Evolutionary conservation across 352 stramenopile genomes (phyloP).

Genomic region (Phytophthora cryptogea): DNA sequence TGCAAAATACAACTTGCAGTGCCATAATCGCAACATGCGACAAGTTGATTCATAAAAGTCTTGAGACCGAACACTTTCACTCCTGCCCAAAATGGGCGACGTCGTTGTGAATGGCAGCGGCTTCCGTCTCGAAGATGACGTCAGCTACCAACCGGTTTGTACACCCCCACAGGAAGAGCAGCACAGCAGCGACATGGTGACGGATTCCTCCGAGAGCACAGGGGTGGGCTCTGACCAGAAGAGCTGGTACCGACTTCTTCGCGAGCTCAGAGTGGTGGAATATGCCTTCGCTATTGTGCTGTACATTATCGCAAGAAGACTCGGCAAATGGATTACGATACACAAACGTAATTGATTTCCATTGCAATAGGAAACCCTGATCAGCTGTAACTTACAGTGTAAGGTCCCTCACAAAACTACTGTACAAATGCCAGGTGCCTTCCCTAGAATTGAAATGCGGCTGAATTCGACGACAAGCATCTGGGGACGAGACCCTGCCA

Average conservation of each 20-base stretch:
- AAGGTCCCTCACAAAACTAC: background rate
- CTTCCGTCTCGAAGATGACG: slow-evolving; percentile 11
- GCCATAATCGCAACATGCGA: slow-evolving; percentile 20
- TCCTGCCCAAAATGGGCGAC: slow-evolving; percentile 18
- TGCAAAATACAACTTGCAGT: background rate
- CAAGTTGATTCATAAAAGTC: slow-evolving; percentile 1
- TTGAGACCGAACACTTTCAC: slow-evolving; percentile 13
- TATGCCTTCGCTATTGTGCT: slow-evolving; percentile 31
- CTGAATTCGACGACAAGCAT: slow-evolving; percentile 45
- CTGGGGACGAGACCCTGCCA: slow-evolving; percentile 50
- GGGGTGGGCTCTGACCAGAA: background rate
- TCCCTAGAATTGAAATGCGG: slow-evolving; percentile 51
- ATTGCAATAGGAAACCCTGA: background rate
- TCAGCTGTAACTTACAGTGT: no score
- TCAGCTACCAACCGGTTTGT: slow-evolving; percentile 17
- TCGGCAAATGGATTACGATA: slow-evolving; percentile 26
- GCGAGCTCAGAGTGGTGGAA: slow-evolving; percentile 31
- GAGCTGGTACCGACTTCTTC: slow-evolving; percentile 26
- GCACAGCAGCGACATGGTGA: slow-evolving; percentile 8
- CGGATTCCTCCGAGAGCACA: slow-evolving; percentile 1
- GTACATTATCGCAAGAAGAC: slow-evolving; percentile 33
- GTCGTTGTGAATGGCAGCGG: background rate
- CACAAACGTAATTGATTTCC: slow-evolving; percentile 22
- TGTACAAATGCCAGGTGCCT: slow-evolving; percentile 28
- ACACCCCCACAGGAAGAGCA: slow-evolving; percentile 15